Evolutionary conservation across 2,329 filamentous ascomycete genomes (phyloP), one percentile per base, ranked within the genome.

Genomic region (Biscogniauxia sp.): DNA sequence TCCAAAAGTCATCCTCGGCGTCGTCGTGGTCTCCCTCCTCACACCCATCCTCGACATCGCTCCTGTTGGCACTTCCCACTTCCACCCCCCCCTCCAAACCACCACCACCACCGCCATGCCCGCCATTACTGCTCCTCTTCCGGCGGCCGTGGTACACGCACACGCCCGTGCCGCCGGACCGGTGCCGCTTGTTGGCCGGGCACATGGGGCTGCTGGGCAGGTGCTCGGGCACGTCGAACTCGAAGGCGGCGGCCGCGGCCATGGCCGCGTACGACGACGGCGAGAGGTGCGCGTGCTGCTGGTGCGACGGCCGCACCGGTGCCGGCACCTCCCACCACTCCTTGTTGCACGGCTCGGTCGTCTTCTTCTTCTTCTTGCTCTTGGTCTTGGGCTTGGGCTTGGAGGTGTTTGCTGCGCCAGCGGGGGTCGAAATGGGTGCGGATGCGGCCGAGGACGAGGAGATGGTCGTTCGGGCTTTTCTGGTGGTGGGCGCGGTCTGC

Each of bases 181-280:
- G 68, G 58, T 82, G 77, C 50, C 74, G 78, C 51, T 70, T 70
- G 67, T 84, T 82, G 8, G 80, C 72, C 2, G 82, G 82, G 58
- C 82, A 84, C 73, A 83, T 76, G 17, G 81, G 81, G 65, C 81
- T 84, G 59, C 63, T 79, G 32, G 81, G 79, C 7, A 82, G 70
- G 62, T 84, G 82, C 62, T 84, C 80, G 1, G 81, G 80, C 11
- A 84, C 63, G 53, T 82, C 76, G 60, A 84, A 83, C 54, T 79
- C 72, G 59, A 84, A 84, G 4, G 61, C 56, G 20, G 57, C 59
- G 49, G 8, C 64, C 62, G 57, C 61, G 5, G 20, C 20, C 65
- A 49, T 71, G 70, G 51, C 74, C 23, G 65, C 64, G 61, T 69
- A 70, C 23, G 65, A 58, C 7, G 62, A 60, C 15, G 68, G 57